Percentiles rank a stretch among this genome's conserved stretches.
phyloP scores from a whole-genome alignment of 805 yeast genomes.

The Ogataea dorogensis region DNA sequence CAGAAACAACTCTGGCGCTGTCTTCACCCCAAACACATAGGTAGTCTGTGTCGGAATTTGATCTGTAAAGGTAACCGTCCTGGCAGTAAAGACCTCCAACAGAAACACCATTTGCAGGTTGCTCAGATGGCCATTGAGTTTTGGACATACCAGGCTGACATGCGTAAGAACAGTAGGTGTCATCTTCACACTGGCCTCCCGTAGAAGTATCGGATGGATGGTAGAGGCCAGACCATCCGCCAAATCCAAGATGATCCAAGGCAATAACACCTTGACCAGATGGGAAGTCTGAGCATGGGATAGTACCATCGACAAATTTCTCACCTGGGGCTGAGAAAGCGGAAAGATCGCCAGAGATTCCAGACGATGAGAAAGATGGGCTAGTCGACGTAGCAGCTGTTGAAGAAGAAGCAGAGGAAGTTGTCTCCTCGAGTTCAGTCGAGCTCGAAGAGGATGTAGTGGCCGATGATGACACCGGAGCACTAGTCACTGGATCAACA shows the following conservation, averaged over 20 bases:
- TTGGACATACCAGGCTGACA: slow-evolving; percentile 80
- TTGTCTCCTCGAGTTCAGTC: slow-evolving; percentile 11
- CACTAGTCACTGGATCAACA: slow-evolving; percentile 25
- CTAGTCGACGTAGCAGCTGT: slow-evolving; percentile 29
- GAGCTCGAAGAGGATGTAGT: slow-evolving; percentile 10
- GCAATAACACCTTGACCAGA: slow-evolving; percentile 81
- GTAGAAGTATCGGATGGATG: slow-evolving; percentile 41
- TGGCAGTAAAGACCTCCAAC: slow-evolving; percentile 70
- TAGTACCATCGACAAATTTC: slow-evolving; percentile 69
- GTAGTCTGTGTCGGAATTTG: slow-evolving; percentile 49
- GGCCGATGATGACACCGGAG: slow-evolving; percentile 26
- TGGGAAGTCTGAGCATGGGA: slow-evolving; percentile 70
- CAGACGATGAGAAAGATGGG: slow-evolving; percentile 36
- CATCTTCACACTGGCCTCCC: slow-evolving; percentile 59
- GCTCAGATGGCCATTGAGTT: slow-evolving; percentile 73
- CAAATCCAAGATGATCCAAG: slow-evolving; percentile 68
- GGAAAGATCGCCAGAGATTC: slow-evolving; percentile 55
- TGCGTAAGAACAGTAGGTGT: slow-evolving; percentile 73
- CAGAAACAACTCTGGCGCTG: slow-evolving; percentile 52
- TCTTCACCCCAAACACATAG: slow-evolving; percentile 67
- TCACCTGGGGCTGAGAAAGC: slow-evolving; percentile 55
- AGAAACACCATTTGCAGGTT: slow-evolving; percentile 67
- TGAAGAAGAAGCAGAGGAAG: slow-evolving; percentile 35
- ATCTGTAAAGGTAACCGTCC: slow-evolving; percentile 58
- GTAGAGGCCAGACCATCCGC: slow-evolving; percentile 57